Evolutionary conservation across 257 asterid species (phyloP), one percentile per base, ranked within the genome.

Genomic region (Henckelia pumila): DNA sequence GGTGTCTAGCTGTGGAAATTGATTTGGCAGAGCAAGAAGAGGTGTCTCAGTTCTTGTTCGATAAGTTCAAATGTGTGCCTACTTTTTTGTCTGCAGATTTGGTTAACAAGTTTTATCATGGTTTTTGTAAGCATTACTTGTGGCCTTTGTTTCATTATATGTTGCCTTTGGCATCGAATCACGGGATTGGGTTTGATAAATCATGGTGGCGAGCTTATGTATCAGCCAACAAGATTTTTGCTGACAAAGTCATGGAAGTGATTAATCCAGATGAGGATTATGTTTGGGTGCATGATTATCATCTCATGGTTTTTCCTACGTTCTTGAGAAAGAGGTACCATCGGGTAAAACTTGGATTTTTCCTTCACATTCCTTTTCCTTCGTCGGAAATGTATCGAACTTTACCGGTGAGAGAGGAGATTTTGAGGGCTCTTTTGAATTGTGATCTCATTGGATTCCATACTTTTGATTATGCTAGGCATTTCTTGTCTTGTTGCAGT

Each of bases 391-490:
- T 84, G 22, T 84, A 77, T 56, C 67, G 86, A 33, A 81, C 86
- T 4, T 70, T 84, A 70, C 86, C 89, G 32, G 85, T 84, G 20
- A 79, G 86, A 64, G 89, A 81, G 63, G 89, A 81, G 71, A 77
- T 84, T 61, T 62, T 84, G 74, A 81, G 83, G 77, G 83, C 73
- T 8, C 66, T 84, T 40, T 73, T 84, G 73, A 84, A 84, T 64
- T 84, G 89, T 66, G 89, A 84, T 71, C 84, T 81, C 68, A 66
- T 81, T 64, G 89, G 89, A 7, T 84, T 84, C 65, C 89, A 84
- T 22, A 84, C 89, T 0, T 84, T 84, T 79, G 89, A 84, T 68
- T 84, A 84, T 75, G 87, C 89, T 58, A 79, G 89, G 63, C 87
- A 84, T 50, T 84, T 84, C 56, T 75, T 84, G 82, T 68, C 83